Evolutionary conservation across 2,329 filamentous ascomycete genomes (phyloP).

Genomic region (Pseudogymnoascus sp.): DNA sequence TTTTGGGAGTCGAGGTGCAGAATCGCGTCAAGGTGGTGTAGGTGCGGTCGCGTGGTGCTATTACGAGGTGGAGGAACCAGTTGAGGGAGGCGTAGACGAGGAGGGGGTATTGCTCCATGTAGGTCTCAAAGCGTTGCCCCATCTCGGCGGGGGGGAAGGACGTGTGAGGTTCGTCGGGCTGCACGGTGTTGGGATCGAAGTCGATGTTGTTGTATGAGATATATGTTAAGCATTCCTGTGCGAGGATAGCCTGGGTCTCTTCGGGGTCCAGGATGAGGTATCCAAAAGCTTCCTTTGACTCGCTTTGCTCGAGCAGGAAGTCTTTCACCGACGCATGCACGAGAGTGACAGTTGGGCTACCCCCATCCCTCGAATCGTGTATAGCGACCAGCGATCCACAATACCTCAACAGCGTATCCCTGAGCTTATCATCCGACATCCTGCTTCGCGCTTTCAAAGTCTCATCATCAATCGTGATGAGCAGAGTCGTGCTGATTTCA

Average conservation of each 20-base stretch:
- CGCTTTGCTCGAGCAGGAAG: neutral
- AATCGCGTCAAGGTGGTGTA: neutral
- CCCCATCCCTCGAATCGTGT: neutral
- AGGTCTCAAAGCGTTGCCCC: neutral
- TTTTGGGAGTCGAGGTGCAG: neutral
- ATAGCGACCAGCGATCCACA: neutral
- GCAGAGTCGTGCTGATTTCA: constrained; percentile 6
- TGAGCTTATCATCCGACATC: neutral
- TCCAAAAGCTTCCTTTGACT: neutral
- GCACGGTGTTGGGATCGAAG: constrained; percentile 1
- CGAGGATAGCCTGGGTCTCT: neutral
- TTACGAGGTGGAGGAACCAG: constrained; percentile 1
- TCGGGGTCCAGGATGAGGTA: neutral
- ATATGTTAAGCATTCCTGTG: neutral
- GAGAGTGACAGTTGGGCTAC: neutral
- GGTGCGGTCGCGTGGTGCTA: neutral
- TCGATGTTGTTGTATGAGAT: neutral
- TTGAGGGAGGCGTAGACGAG: constrained; percentile 1
- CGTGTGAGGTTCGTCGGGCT: neutral
- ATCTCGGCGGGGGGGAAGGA: neutral
- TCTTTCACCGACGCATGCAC: constrained; percentile 2
- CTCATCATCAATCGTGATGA: constrained; percentile 3
- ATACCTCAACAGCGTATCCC: neutral
- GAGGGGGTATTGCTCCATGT: neutral
- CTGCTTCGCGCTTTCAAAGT: neutral